Base-by-base conservation (phyloP, 441 rosid species). In the Erodium trifolium region DNA sequence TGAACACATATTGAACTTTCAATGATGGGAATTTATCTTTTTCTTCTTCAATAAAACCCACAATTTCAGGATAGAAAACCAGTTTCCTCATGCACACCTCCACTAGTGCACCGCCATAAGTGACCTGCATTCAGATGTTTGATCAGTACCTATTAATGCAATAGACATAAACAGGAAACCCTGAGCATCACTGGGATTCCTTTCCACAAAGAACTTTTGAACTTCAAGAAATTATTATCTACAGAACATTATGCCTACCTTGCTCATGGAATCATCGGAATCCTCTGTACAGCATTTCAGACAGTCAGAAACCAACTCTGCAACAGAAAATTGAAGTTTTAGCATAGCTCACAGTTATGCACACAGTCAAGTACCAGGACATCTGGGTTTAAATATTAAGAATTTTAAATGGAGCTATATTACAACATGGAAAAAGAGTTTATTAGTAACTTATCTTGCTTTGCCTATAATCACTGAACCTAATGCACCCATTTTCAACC, bases 251-350 rank as follows among this genome's bases (percentile, higher is more conserved):
- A 67, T 62, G 27, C 68, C 60, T 74, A 89, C 99, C 95, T 93
- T 91, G 79, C 88, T 89, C 68, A 76, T 82, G 64, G 96, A 87
- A 76, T 91, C 95, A 73, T 93, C 93, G 7, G 93, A 83, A 69
- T 91, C 97, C 84, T 93, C 97, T 3, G 95, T 84, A 80, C 97
- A 93, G 74, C 99, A 91, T 67, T 89, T 91, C 81, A 88, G 75
- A 84, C 98, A 93, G 76, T 93, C 97, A 73, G 96, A 88, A 59
- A 93, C 84, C 78, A 93, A 78, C 77, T 89, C 96, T 93, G 92
- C 84, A 79, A 68, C 72, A 9, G 0, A 45, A n/a, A n/a, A n/a
- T n/a, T n/a, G n/a, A n/a, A n/a, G n/a, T n/a, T n/a, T n/a, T n/a
- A n/a, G n/a, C n/a, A n/a, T n/a, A n/a, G n/a, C n/a, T n/a, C n/a